phyloP scores from a whole-genome alignment of 1,284 basidiomycete genomes.

The Cryptococcus depauperatus region DNA sequence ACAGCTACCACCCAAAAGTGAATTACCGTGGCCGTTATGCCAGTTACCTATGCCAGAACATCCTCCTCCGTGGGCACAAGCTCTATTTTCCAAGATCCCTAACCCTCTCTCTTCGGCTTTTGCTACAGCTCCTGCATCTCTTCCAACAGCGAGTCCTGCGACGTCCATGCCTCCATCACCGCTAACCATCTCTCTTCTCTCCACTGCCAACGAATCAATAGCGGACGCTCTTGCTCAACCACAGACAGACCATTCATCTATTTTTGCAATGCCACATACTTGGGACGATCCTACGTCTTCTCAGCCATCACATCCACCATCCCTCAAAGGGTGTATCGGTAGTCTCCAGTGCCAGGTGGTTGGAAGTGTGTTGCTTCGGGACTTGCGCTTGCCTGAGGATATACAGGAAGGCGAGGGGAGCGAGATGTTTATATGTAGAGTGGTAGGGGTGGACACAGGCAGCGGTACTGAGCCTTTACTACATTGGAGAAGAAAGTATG shows the following conservation, averaged over 20 bases:
- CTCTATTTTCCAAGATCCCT: slow-evolving; percentile 8
- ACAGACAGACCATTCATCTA: slow-evolving; percentile 20
- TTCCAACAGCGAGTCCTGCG: not conserved
- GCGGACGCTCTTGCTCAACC: slow-evolving; percentile 30
- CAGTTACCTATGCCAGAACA: slow-evolving; percentile 13
- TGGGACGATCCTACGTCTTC: slow-evolving; percentile 9
- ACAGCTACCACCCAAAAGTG: slow-evolving; percentile 6
- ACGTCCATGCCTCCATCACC: slow-evolving; percentile 2
- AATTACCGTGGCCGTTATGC: slow-evolving; percentile 13
- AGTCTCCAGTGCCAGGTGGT: slow-evolving; percentile 15
- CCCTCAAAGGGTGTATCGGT: slow-evolving; percentile 8
- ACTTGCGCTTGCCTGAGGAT: slow-evolving; percentile 6
- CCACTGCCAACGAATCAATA: slow-evolving; percentile 18
- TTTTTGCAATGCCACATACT: slow-evolving; percentile 18
- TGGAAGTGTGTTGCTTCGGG: slow-evolving; percentile 7
- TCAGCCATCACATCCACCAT: slow-evolving; percentile 10
- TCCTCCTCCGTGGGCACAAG: slow-evolving; percentile 12
- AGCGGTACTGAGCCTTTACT: slow-evolving; percentile 23
- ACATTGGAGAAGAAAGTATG: slow-evolving; percentile 32
- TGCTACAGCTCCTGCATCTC: not conserved
- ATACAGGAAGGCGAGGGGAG: slow-evolving; percentile 20
- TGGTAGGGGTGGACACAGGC: slow-evolving; percentile 20
- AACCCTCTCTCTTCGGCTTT: slow-evolving; percentile 5
- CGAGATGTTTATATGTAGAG: slow-evolving; percentile 42
- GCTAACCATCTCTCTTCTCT: slow-evolving; percentile 32